phyloP scores from a whole-genome alignment of 2,329 filamentous ascomycete species.

The Myriosclerotinia curreyana region DNA sequence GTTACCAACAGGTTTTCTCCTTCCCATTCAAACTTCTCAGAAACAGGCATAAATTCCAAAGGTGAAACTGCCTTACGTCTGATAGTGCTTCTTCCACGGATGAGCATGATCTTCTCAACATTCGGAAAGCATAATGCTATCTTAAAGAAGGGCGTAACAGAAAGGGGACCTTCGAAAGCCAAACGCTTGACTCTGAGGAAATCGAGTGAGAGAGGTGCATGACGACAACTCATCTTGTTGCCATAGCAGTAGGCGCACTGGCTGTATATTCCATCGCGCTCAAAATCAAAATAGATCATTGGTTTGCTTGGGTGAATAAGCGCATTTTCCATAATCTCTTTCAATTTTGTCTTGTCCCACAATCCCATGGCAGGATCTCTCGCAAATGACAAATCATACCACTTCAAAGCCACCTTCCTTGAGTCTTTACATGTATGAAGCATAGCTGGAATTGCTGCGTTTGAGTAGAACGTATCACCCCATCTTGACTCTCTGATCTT shows the following conservation, averaged over 20 bases:
- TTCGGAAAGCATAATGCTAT: not conserved
- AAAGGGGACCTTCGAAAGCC: slow-evolving; percentile 2
- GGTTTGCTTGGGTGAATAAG: not conserved
- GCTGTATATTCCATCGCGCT: slow-evolving; percentile 5
- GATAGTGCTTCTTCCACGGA: not conserved
- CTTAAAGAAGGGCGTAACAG: slow-evolving; percentile 6
- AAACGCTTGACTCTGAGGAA: not conserved
- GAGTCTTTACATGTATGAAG: slow-evolving; percentile 9
- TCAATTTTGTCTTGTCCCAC: not conserved
- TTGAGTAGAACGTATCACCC: not conserved
- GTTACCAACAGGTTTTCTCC: not conserved
- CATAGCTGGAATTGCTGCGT: slow-evolving; percentile 1
- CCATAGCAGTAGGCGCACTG: slow-evolving; percentile 1
- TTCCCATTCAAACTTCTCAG: slow-evolving; percentile 9
- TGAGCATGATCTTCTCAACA: slow-evolving; percentile 7
- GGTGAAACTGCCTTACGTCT: not conserved
- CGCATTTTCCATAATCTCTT: not conserved
- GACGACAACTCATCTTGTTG: not conserved
- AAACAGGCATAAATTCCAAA: not conserved
- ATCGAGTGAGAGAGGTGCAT: slow-evolving; percentile 1
- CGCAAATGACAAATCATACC: slow-evolving; percentile 13
- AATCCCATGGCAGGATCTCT: not conserved
- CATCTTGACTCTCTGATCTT: slow-evolving; percentile 4
- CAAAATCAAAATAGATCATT: slow-evolving; percentile 6
- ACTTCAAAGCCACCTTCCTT: not conserved